Evolutionary conservation across 2,329 filamentous ascomycete genomes (phyloP), one percentile per base, ranked within the genome.

Genomic region (Akanthomyces uredinophilus): DNA sequence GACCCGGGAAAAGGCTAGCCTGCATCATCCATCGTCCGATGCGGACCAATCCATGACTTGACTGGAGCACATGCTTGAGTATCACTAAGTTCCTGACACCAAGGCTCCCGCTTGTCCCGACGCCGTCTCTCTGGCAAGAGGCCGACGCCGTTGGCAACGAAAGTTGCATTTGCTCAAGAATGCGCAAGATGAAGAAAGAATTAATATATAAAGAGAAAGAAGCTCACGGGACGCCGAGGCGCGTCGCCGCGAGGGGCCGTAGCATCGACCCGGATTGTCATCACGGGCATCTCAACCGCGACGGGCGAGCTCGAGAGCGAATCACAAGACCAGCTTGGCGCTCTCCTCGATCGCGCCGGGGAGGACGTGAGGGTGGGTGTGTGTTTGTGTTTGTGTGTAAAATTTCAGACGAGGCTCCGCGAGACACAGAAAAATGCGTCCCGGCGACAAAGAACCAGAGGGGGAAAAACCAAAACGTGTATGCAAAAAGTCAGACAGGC

Each of bases 241-340:
- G 58, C 49, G 22, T 55, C 60, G 41, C 64, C 72, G 72, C 74
- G 76, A 68, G 78, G 75, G 79, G 78, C 69, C 79, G 80, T 75
- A 82, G 80, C 78, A 83, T 82, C 80, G 80, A 79, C 80, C 80
- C 78, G 77, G 32, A 73, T 74, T 73, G 76, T 74, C 68, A 67
- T 68, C 69, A 69, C 71, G 47, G 32, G 66, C 65, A 64, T 63
- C 64, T 53, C 54, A 59, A 63, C 64, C 63, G 11, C 16, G 60
- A 43, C 58, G 22, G 53, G 27, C 20, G 53, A 57, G 60, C 46
- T 58, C 24, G 47, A 54, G 60, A 66, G 69, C 70, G 65, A 35
- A 67, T 61, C 63, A 69, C 75, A 76, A 78, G 76, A 73, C 79
- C 79, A 74, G 79, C 79, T 80, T 77, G 77, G 71, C 65, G 69